A percentile compares a stretch with the other conserved stretches of the same genome.
These are phyloP conservation scores for Stevia rebaudiana DNA, from an alignment of 140 eudicot species.

Conservation along the genomic window DNA sequence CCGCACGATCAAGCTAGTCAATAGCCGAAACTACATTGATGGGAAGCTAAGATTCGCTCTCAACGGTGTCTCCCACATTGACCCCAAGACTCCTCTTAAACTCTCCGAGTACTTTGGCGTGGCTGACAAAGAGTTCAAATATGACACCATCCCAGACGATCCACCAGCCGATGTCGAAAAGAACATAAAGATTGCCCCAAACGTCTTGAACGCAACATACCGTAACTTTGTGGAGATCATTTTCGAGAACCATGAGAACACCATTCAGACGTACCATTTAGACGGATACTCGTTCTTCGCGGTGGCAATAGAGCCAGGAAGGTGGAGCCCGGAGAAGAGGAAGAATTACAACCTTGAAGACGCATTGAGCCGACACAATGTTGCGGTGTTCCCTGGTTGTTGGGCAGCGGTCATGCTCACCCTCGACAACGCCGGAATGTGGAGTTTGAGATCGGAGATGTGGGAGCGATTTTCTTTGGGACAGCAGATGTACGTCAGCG, in stretches of 20 bases:
- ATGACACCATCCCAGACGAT: conserved; percentile 40
- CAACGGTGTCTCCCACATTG: conserved; percentile 64
- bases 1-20: conserved; percentile 67
- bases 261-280: conserved; percentile 60
- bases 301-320: conserved; percentile 70
- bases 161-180: conserved; percentile 32
- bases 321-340: conserved; percentile 69
- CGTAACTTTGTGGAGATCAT: conserved; percentile 74
- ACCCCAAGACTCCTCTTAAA: conserved; percentile 61
- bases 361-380: conserved; percentile 64
- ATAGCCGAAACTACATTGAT: conserved; percentile 31
- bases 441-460: conserved; percentile 65
- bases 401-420: conserved; percentile 82
- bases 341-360: conserved; percentile 65
- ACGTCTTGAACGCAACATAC: conserved; percentile 51
- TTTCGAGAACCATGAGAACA: conserved; percentile 68
- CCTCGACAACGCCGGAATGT: conserved; percentile 73
- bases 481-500: conserved; percentile 58
- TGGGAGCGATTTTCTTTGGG: conserved; percentile 57
- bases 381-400: conserved; percentile 62
- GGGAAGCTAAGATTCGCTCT: conserved; percentile 72
- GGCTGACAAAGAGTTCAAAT: conserved; percentile 42
- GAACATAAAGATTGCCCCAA: conserved; percentile 42
- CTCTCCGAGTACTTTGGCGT: conserved; percentile 55
- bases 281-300: conserved; percentile 78